phyloP scores from a whole-genome alignment of 306 rosid species.

The Cyclanthera cordifolia region DNA sequence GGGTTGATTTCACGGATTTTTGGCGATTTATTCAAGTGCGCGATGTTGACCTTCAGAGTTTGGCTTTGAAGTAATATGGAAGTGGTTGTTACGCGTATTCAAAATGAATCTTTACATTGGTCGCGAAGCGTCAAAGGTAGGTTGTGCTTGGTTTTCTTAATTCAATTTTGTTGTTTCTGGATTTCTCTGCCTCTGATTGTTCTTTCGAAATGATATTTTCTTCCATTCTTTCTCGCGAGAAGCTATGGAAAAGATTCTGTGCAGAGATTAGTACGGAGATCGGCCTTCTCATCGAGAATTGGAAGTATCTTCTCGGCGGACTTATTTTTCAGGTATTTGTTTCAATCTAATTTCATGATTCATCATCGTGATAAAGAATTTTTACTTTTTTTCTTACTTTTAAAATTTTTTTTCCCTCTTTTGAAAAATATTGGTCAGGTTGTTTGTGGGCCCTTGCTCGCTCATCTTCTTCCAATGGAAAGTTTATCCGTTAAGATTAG shows the following conservation, averaged over 20 bases:
- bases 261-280: conserved; percentile 64
- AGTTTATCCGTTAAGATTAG: background rate
- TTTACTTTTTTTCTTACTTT: background rate
- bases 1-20: background rate
- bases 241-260: conserved; percentile 80
- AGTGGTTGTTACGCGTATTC: conserved; percentile 34
- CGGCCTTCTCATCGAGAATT: conserved; percentile 60
- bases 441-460: conserved; percentile 11
- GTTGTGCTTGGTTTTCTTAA: conserved; percentile 31
- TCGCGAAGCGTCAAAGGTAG: conserved; percentile 99
- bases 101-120: conserved; percentile 54
- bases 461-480: conserved; percentile 21
- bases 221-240: conserved; percentile 13
- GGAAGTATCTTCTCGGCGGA: conserved; percentile 86
- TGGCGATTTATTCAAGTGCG: background rate
- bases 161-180: background rate
- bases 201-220: conserved; percentile 20
- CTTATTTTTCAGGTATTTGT: conserved; percentile 55
- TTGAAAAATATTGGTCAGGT: background rate
- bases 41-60: conserved; percentile 46
- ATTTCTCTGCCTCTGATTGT: background rate
- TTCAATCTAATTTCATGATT: conserved; percentile 9
- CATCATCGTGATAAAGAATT: background rate
- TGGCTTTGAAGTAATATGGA: conserved; percentile 76
- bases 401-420: background rate